Conservation (phyloP, 345 rosid genomes). For the Abelmoschus esculentus region DNA sequence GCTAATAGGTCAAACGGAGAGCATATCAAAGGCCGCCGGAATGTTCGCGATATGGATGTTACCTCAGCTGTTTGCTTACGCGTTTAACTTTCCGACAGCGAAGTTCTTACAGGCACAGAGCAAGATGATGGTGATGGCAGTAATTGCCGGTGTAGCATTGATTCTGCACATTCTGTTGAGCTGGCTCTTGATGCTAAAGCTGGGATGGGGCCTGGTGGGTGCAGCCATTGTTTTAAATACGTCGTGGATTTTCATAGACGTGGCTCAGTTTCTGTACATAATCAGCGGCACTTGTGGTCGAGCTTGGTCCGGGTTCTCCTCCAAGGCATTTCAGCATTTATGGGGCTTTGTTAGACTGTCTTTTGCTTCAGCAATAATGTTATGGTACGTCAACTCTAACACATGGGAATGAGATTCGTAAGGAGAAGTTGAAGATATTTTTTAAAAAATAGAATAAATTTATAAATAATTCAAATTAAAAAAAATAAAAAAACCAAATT, state of each 20-base stretch:
- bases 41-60: conserved; percentile 68
- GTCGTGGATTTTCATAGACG: conserved; percentile 63
- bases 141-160: conserved; percentile 50
- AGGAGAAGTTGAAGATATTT: too few species aligned
- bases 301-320: conserved; percentile 79
- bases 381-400: conserved; percentile 38
- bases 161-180: conserved; percentile 49
- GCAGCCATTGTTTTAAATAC: conserved; percentile 60
- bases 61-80: conserved; percentile 77
- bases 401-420: background rate
- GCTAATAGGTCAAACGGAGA: conserved; percentile 60
- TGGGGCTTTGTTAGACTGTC: conserved; percentile 72
- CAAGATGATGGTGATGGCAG: conserved; percentile 83
- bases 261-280: conserved; percentile 53
- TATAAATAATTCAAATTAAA: too few species aligned
- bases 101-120: conserved; percentile 89
- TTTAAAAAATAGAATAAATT: too few species aligned
- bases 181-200: conserved; percentile 58
- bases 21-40: conserved; percentile 70
- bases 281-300: conserved; percentile 65
- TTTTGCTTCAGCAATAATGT: conserved; percentile 85
- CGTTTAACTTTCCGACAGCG: conserved; percentile 66
- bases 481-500: too few species aligned
- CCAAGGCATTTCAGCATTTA: conserved; percentile 63
- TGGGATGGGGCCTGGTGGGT: conserved; percentile 69